phyloP scores from a whole-genome alignment of 164 flowering plant species.

The Umbilicus rupestris region DNA sequence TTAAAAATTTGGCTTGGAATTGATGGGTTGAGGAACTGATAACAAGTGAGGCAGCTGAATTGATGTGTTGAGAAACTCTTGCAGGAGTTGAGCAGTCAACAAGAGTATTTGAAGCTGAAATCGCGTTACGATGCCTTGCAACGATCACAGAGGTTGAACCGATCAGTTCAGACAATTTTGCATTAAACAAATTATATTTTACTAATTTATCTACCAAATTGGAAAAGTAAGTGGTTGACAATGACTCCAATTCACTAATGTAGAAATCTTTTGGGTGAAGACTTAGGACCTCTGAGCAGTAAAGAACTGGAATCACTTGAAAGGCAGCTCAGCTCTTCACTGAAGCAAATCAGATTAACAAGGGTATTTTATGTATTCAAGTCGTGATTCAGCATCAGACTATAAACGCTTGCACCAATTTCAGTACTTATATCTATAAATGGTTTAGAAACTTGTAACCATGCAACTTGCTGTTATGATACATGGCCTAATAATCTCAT shows the following conservation, averaged over 20 bases:
- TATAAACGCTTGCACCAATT: neutral
- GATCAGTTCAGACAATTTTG: neutral
- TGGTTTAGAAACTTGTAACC: neutral
- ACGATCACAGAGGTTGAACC: slow-evolving; percentile 54
- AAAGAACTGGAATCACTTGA: slow-evolving; percentile 90
- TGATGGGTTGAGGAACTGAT: too few species aligned
- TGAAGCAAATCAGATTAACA: slow-evolving; percentile 77
- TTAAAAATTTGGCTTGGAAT: too few species aligned
- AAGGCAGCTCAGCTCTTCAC: slow-evolving; percentile 67
- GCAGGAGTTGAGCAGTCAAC: slow-evolving; percentile 83
- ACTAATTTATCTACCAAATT: neutral
- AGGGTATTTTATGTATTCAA: slow-evolving; percentile 20
- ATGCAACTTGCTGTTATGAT: neutral
- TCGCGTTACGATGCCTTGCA: slow-evolving; percentile 78
- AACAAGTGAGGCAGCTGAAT: too few species aligned
- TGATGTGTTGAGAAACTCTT: neutral
- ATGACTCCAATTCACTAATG: neutral
- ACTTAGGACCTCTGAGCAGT: slow-evolving; percentile 72
- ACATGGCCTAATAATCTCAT: neutral
- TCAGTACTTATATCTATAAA: neutral
- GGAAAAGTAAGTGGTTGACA: neutral
- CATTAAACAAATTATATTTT: neutral
- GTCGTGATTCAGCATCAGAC: neutral
- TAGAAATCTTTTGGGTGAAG: slow-evolving; percentile 93
- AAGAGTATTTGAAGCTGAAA: slow-evolving; percentile 89